Evolutionary conservation across 352 stramenopile species (phyloP).

Genomic region (Phytophthora multivora): DNA sequence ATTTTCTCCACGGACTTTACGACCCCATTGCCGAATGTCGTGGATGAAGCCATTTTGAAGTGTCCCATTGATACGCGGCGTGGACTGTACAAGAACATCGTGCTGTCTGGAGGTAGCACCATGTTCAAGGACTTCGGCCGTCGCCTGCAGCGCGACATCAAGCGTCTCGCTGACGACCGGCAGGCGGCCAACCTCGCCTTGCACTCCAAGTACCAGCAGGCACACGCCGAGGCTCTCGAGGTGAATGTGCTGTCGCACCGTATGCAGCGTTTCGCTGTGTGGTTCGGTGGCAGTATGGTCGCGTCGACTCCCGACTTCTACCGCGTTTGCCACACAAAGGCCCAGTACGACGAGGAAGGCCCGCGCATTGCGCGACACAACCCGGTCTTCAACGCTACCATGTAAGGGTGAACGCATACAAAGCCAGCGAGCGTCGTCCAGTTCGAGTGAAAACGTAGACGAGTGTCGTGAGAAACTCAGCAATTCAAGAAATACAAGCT

Average conservation of each 20-base stretch:
- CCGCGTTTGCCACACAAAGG: conserved; percentile 95
- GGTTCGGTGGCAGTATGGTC: conserved; percentile 95
- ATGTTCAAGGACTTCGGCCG: conserved; percentile 98
- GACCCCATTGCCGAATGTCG: conserved; percentile 92
- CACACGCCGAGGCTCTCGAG: conserved; percentile 78
- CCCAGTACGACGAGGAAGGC: conserved; percentile 96
- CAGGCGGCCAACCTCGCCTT: conserved; percentile 88
- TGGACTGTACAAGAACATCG: conserved; percentile 97
- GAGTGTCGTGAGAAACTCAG: conserved; percentile 20
- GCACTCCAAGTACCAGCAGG: conserved; percentile 73
- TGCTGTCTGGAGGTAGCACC: conserved; percentile 94
- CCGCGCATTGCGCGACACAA: conserved; percentile 95
- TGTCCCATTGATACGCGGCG: conserved; percentile 95
- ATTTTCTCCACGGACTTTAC: conserved; percentile 96
- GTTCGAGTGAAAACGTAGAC: conserved; percentile 33
- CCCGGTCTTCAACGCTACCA: conserved; percentile 93
- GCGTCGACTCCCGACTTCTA: conserved; percentile 95
- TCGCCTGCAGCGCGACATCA: conserved; percentile 94
- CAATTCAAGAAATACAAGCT: conserved; percentile 37
- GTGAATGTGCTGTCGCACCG: conserved; percentile 96
- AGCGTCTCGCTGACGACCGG: conserved; percentile 90
- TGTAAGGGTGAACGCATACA: conserved; percentile 57
- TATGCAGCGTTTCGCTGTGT: conserved; percentile 95
- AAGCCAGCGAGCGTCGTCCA: conserved; percentile 5
- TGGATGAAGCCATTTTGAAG: conserved; percentile 95